Evolutionary conservation across 495 filamentous ascomycete species (phyloP).

Genomic region (Penicillium arizonense): DNA sequence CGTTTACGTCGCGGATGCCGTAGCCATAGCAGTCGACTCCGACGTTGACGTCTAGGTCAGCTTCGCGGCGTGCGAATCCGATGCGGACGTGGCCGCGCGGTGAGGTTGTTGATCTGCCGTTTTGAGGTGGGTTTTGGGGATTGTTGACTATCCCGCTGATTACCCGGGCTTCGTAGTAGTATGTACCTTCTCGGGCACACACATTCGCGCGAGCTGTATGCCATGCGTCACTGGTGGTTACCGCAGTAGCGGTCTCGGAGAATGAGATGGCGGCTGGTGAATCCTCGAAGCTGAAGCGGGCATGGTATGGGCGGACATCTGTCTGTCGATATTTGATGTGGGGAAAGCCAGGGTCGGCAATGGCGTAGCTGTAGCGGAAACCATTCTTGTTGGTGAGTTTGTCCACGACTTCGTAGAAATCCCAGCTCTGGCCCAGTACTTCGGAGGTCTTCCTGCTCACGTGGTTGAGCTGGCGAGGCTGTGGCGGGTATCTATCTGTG

Average conservation of each 20-base stretch:
- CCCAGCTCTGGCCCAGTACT: constrained; percentile 36
- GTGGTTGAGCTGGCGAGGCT: constrained; percentile 41
- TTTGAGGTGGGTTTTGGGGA: constrained; percentile 18
- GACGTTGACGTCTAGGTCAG: constrained; percentile 86
- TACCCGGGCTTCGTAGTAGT: constrained; percentile 93
- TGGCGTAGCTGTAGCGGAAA: constrained; percentile 87
- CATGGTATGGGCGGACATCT: constrained; percentile 75
- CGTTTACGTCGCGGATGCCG: constrained; percentile 81
- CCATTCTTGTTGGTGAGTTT: constrained; percentile 89
- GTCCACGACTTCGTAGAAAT: constrained; percentile 46
- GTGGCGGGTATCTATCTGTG: constrained; percentile 40
- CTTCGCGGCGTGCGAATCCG: constrained; percentile 87
- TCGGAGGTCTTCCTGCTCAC: constrained; percentile 35
- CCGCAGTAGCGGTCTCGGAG: constrained; percentile 38
- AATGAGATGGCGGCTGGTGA: constrained; percentile 65
- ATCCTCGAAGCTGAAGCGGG: constrained; percentile 90
- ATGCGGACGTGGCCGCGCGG: constrained; percentile 79
- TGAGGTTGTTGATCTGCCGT: constrained; percentile 31
- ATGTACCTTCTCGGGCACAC: constrained; percentile 82
- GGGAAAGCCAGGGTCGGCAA: constrained; percentile 81
- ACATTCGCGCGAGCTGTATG: constrained; percentile 74
- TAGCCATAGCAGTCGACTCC: constrained; percentile 98
- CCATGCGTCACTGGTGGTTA: constrained; percentile 46
- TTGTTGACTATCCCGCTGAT: constrained; percentile 59
- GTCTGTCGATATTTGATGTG: constrained; percentile 87